Percentiles rank a stretch among this genome's conserved stretches.
These are phyloP conservation scores for Phialophora verrucosa DNA, from an alignment of 2,329 filamentous ascomycete species.

Conservation along the genomic window DNA sequence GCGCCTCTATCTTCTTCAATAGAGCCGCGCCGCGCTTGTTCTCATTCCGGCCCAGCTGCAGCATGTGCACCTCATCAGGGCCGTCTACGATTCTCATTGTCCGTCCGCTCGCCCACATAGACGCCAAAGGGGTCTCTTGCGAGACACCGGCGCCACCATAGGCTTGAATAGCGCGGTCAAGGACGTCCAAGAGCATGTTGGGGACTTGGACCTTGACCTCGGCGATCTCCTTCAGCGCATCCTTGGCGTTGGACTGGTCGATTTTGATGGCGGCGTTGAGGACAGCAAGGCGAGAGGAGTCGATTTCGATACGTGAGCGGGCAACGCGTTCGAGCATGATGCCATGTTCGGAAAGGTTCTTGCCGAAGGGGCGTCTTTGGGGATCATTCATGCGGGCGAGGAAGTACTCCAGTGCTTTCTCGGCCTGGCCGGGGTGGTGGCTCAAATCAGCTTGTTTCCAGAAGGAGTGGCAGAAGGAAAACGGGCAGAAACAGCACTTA, in stretches of 20 bases:
- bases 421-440: slow-evolving; percentile 54
- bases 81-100: slow-evolving; percentile 89
- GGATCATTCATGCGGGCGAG: slow-evolving; percentile 92
- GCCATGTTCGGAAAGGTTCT: slow-evolving; percentile 84
- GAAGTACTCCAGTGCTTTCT: slow-evolving; percentile 93
- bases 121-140: slow-evolving; percentile 91
- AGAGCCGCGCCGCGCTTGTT: slow-evolving; percentile 52
- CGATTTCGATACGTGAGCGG: slow-evolving; percentile 89
- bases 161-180: slow-evolving; percentile 92
- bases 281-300: slow-evolving; percentile 85
- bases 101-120: slow-evolving; percentile 73
- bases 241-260: slow-evolving; percentile 86
- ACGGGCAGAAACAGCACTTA: slow-evolving; percentile 17
- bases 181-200: slow-evolving; percentile 78
- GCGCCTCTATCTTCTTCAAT: slow-evolving; percentile 36
- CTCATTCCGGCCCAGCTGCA: slow-evolving; percentile 62
- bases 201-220: slow-evolving; percentile 94
- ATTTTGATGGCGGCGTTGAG: slow-evolving; percentile 96
- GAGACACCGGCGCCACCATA: slow-evolving; percentile 89
- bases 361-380: slow-evolving; percentile 87
- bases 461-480: not conserved
- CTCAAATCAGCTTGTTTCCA: slow-evolving; percentile 5
- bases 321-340: slow-evolving; percentile 96
- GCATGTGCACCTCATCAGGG: slow-evolving; percentile 90
- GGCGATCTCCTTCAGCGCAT: slow-evolving; percentile 88